A percentile compares a stretch with the other conserved stretches of the same genome.
Evolutionary conservation across 2,329 filamentous ascomycete genomes (phyloP).

Genomic region (Exophiala viscosa): DNA sequence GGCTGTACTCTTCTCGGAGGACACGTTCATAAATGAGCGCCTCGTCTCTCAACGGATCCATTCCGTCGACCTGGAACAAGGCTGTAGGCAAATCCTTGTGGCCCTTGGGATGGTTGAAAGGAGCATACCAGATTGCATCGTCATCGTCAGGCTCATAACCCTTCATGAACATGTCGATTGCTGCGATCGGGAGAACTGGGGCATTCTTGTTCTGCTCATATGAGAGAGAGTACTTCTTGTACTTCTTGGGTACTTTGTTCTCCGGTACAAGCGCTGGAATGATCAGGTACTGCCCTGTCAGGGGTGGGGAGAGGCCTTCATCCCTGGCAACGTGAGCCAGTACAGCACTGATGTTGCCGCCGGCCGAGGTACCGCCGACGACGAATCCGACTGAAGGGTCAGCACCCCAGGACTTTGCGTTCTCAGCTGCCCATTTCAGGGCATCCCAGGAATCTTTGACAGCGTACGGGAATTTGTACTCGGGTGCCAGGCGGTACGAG

Average conservation of each 20-base stretch:
- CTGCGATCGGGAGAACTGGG: conserved; percentile 33
- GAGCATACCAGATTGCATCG: conserved; percentile 19
- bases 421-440: conserved; percentile 32
- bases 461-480: conserved; percentile 27
- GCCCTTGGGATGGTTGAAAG: conserved; percentile 26
- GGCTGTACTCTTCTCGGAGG: conserved; percentile 26
- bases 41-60: conserved; percentile 31
- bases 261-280: conserved; percentile 38
- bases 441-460: conserved; percentile 27
- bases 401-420: conserved; percentile 37
- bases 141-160: conserved; percentile 24
- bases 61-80: conserved; percentile 30
- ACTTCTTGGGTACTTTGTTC: conserved; percentile 38
- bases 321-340: conserved; percentile 36
- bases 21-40: conserved; percentile 29
- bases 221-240: conserved; percentile 30
- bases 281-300: conserved; percentile 48
- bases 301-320: conserved; percentile 35
- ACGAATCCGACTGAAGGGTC: conserved; percentile 47
- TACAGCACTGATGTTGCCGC: conserved; percentile 36
- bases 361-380: conserved; percentile 49
- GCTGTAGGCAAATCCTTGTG: conserved; percentile 30
- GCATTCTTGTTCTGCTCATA: conserved; percentile 43
- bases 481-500: conserved; percentile 26
- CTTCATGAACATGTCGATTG: conserved; percentile 30